These are phyloP conservation scores for Otatea glauca DNA, from an alignment of 176 grass and related monocot species.

Conservation along the genomic window DNA sequence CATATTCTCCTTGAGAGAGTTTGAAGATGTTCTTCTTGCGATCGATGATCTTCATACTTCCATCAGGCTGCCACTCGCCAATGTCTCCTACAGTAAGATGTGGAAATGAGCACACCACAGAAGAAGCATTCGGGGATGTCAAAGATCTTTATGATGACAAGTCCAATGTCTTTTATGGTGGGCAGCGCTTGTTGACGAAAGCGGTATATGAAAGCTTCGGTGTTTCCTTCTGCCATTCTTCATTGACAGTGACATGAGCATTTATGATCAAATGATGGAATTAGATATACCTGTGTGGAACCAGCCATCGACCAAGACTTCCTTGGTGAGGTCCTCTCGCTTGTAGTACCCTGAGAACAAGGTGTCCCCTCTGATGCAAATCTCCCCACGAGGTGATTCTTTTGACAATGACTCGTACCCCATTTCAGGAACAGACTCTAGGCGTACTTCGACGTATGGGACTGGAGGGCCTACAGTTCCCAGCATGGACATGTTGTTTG, in stretches of 20 bases:
- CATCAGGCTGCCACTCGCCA: slow-evolving; percentile 93
- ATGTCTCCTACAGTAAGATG: slow-evolving; percentile 71
- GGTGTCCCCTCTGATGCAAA: slow-evolving; percentile 82
- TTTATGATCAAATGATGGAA: neutral
- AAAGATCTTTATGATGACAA: too few relatives aligned
- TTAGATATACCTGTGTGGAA: slow-evolving; percentile 79
- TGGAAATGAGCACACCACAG: neutral
- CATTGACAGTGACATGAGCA: neutral
- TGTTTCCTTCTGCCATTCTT: neutral
- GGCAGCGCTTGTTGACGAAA: too few relatives aligned
- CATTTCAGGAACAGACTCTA: slow-evolving; percentile 96
- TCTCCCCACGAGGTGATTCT: slow-evolving; percentile 76
- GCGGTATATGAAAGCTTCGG: too few relatives aligned
- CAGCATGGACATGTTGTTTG: slow-evolving; percentile 89
- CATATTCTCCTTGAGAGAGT: slow-evolving; percentile 96
- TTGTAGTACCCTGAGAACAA: slow-evolving; percentile 98
- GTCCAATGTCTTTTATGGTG: too few relatives aligned
- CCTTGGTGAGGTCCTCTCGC: slow-evolving; percentile 86
- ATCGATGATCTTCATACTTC: slow-evolving; percentile 96
- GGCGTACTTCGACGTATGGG: slow-evolving; percentile 74
- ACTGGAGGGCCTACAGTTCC: slow-evolving; percentile 93
- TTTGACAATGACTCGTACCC: slow-evolving; percentile 73
- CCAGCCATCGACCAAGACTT: slow-evolving; percentile 85
- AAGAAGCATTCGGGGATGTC: neutral
- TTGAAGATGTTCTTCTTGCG: slow-evolving; percentile 99